Percentiles rank a stretch among this genome's conserved stretches.
phyloP scores from a whole-genome alignment of 768 basidiomycete genomes.

The Panus rudis region DNA sequence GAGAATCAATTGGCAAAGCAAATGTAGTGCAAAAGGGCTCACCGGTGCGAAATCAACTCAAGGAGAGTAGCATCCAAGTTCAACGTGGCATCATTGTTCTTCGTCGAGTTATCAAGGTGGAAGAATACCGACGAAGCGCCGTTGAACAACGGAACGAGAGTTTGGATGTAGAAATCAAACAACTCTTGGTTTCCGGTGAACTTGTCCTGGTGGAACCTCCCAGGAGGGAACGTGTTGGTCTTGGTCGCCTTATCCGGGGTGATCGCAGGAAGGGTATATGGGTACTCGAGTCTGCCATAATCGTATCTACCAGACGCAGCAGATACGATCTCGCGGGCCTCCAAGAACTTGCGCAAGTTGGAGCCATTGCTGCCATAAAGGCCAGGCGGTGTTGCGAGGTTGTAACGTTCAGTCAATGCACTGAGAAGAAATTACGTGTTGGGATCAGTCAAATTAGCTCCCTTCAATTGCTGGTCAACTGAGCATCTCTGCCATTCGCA shows the following conservation, averaged over 20 bases:
- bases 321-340: neutral
- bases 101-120: conserved; percentile 8
- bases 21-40: neutral
- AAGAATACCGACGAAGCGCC: conserved; percentile 4
- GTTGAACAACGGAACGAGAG: conserved; percentile 6
- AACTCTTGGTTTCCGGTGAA: conserved; percentile 6
- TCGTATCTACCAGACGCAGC: conserved; percentile 2
- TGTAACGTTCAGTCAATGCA: conserved; percentile 8
- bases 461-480: no score
- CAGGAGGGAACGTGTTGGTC: conserved; percentile 6
- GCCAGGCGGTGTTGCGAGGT: conserved; percentile 3
- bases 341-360: neutral
- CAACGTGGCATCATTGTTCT: conserved; percentile 5
- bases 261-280: conserved; percentile 3
- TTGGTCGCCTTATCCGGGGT: conserved; percentile 1
- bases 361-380: conserved; percentile 3
- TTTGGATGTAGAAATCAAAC: conserved; percentile 5
- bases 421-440: conserved; percentile 1
- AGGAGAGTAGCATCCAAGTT: conserved; percentile 8
- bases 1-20: neutral
- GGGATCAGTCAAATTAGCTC: no score
- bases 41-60: conserved; percentile 11
- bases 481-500: neutral
- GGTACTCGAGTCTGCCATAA: conserved; percentile 11
- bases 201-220: conserved; percentile 8